phyloP scores from a whole-genome alignment of 495 filamentous ascomycete species.

The Patellaria atrata region DNA sequence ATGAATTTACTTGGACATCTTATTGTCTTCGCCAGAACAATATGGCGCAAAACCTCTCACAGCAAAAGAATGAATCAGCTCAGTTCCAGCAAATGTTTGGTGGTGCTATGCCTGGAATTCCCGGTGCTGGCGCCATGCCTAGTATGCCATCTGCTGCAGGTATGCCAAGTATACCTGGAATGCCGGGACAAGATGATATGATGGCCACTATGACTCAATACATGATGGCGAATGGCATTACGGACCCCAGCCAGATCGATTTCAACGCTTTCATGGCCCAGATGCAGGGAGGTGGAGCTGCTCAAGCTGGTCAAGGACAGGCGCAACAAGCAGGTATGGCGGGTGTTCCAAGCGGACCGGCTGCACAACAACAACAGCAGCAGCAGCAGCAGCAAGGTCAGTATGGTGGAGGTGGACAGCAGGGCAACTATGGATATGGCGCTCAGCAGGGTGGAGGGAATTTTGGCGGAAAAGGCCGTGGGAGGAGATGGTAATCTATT shows the following conservation, averaged over 20 bases:
- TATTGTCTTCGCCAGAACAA: conserved; percentile 82
- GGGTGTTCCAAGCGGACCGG: conserved; percentile 1
- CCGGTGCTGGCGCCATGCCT: conserved; percentile 34
- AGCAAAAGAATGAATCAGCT: conserved; percentile 74
- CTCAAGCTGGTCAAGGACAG: conserved; percentile 2
- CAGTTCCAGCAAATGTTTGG: conserved; percentile 73
- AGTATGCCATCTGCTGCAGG: conserved; percentile 19
- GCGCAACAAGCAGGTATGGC: conserved; percentile 8
- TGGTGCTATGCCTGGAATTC: conserved; percentile 51
- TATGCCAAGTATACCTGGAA: conserved; percentile 54
- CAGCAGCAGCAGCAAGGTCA: conserved; percentile 8
- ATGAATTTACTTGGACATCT: conserved; percentile 96
- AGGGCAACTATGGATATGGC: conserved; percentile 10
- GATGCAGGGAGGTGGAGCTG: conserved; percentile 14
- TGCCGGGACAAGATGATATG: conserved; percentile 33
- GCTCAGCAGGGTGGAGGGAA: no score
- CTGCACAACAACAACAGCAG: conserved; percentile 6
- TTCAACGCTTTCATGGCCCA: conserved; percentile 22
- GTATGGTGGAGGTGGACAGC: conserved; percentile 8
- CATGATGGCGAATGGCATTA: conserved; percentile 56
- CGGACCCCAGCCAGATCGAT: conserved; percentile 65
- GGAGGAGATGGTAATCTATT: no score
- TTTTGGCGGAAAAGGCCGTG: no score
- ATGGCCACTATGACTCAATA: conserved; percentile 26
- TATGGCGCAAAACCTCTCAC: conserved; percentile 54